Evolutionary conservation across 805 yeast genomes (phyloP).

Genomic region (Ogataea paraovalis): DNA sequence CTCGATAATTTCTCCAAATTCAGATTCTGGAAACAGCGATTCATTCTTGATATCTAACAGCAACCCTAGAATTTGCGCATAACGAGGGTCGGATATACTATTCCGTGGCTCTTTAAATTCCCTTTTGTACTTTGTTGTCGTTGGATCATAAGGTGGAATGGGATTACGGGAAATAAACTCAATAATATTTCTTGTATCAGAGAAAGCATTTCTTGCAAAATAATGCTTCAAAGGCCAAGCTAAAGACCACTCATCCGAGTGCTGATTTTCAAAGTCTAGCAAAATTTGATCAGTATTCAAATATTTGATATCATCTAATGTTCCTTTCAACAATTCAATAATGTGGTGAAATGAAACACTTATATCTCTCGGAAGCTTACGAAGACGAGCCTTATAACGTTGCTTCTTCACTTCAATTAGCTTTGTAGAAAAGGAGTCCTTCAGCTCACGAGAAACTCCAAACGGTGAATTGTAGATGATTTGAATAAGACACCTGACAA

Average conservation of each 20-base stretch:
- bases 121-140: slow-evolving; percentile 6
- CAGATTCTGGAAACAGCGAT: slow-evolving; percentile 4
- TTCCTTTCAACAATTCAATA: slow-evolving; percentile 8
- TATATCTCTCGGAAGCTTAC: slow-evolving; percentile 6
- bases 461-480: slow-evolving; percentile 11
- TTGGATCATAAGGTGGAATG: slow-evolving; percentile 4
- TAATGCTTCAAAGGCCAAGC: slow-evolving; percentile 7
- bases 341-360: slow-evolving; percentile 10
- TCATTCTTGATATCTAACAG: slow-evolving; percentile 9
- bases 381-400: slow-evolving; percentile 7
- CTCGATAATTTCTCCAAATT: slow-evolving; percentile 7
- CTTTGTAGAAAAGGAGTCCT: slow-evolving; percentile 1
- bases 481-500: slow-evolving; percentile 6
- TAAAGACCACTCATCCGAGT: slow-evolving; percentile 9
- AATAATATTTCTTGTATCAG: slow-evolving; percentile 10
- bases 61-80: slow-evolving; percentile 5
- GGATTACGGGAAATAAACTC: slow-evolving; percentile 8
- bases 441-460: slow-evolving; percentile 12
- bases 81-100: background rate
- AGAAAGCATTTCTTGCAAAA: slow-evolving; percentile 11
- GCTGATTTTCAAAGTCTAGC: slow-evolving; percentile 9
- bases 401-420: slow-evolving; percentile 2
- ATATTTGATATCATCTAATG: slow-evolving; percentile 10
- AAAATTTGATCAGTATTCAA: slow-evolving; percentile 5
- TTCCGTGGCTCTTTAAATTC: background rate